A percentile compares a stretch with the other conserved stretches of the same genome.
Evolutionary conservation across 257 asterid species (phyloP).

Genomic region (Rhazya stricta): DNA sequence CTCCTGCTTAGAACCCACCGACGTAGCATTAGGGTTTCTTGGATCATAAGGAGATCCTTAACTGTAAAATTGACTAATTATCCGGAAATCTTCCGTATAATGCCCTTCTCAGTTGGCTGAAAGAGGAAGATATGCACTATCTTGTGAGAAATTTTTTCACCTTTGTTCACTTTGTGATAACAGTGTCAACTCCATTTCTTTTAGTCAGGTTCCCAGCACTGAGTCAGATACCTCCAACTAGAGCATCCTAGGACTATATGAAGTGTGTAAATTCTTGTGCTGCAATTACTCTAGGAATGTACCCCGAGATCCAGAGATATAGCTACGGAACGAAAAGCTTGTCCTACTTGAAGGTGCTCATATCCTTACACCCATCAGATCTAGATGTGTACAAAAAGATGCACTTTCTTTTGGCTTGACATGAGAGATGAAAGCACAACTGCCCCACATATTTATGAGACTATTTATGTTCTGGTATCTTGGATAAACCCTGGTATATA

Average conservation of each 20-base stretch:
- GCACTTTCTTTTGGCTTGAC: conserved; percentile 18
- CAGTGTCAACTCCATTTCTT: not conserved
- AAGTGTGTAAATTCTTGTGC: conserved; percentile 1
- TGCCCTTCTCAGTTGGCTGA: not conserved
- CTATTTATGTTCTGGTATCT: conserved; percentile 7
- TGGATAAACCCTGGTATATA: not conserved
- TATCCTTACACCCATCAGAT: conserved; percentile 15
- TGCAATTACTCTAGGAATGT: conserved; percentile 8
- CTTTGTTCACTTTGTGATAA: not conserved
- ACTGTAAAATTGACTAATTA: not conserved
- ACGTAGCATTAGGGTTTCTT: conserved; percentile 17
- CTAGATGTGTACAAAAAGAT: conserved; percentile 17
- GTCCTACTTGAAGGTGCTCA: conserved; percentile 29
- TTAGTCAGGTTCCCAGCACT: not conserved
- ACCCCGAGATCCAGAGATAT: not conserved
- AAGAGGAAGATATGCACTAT: not conserved
- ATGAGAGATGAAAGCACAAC: conserved; percentile 15
- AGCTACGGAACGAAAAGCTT: conserved; percentile 23
- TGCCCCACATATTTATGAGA: conserved; percentile 23
- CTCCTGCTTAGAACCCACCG: not conserved
- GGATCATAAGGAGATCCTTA: not conserved
- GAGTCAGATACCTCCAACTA: not conserved
- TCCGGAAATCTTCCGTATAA: not conserved
- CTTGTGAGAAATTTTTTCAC: not conserved
- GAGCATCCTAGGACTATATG: not conserved